These are phyloP conservation scores for Globisporangium orthogonon DNA, from an alignment of 352 stramenopile genomes.

Conservation along the genomic window DNA sequence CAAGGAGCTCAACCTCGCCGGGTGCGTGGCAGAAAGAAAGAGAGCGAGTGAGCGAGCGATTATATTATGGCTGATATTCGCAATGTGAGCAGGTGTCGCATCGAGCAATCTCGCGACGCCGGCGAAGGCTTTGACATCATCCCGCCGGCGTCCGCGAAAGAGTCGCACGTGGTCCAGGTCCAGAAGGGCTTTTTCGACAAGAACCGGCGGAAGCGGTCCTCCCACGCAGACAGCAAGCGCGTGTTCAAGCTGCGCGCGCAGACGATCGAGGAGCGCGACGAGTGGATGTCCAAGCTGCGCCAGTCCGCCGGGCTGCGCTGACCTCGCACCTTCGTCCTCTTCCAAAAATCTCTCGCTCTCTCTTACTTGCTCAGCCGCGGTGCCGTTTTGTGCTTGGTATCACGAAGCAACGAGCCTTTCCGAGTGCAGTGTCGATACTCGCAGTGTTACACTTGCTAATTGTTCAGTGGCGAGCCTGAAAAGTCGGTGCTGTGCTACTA, in stretches of 20 bases:
- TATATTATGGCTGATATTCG: too few species aligned
- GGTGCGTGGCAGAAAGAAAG: constrained; percentile 37
- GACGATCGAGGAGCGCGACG: constrained; percentile 76
- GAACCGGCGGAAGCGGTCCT: constrained; percentile 72
- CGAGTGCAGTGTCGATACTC: too few species aligned
- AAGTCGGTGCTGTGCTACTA: too few species aligned
- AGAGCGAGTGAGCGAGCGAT: not conserved
- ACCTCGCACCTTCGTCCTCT: not conserved
- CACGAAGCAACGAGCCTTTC: too few species aligned
- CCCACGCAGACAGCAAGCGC: constrained; percentile 58
- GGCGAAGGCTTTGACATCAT: constrained; percentile 84
- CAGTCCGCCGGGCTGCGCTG: constrained; percentile 39
- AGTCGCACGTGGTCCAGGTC: constrained; percentile 63
- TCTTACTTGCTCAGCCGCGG: too few species aligned
- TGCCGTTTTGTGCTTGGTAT: too few species aligned
- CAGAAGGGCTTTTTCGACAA: constrained; percentile 77
- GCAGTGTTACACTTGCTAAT: too few species aligned
- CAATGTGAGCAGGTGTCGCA: constrained; percentile 32
- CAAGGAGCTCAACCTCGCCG: constrained; percentile 75
- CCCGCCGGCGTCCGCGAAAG: constrained; percentile 38
- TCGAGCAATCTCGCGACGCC: constrained; percentile 67
- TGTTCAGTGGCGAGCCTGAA: too few species aligned
- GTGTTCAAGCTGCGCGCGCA: constrained; percentile 81
- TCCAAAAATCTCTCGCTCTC: not conserved
- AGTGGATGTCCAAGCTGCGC: constrained; percentile 76